phyloP scores from a whole-genome alignment of 768 basidiomycete species.

The Mycena galericulata region DNA sequence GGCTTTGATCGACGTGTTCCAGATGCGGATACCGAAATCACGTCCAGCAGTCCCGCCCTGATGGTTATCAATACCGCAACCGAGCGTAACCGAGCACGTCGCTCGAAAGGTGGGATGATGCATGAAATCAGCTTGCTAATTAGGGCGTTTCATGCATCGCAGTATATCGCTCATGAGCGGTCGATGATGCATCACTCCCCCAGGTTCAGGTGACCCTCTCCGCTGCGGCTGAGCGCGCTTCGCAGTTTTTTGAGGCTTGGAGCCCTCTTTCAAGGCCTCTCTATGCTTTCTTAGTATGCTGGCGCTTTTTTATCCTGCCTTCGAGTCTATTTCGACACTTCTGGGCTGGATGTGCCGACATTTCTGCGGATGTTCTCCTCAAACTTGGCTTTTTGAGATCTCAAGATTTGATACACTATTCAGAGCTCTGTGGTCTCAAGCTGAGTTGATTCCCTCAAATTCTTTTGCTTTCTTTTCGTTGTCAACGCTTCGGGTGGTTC shows the following conservation, averaged over 20 bases:
- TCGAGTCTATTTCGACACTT: background rate
- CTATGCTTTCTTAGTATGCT: background rate
- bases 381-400: background rate
- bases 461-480: background rate
- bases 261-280: background rate
- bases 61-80: too few species aligned
- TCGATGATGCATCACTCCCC: too few species aligned
- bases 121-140: too few species aligned
- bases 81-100: too few species aligned
- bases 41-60: too few species aligned
- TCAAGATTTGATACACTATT: background rate
- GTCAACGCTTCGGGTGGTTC: constrained; percentile 8
- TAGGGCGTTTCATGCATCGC: too few species aligned
- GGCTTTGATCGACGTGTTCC: too few species aligned
- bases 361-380: background rate
- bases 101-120: too few species aligned
- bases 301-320: background rate
- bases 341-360: background rate
- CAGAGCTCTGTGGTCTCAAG: background rate
- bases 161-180: too few species aligned
- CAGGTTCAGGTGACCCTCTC: too few species aligned
- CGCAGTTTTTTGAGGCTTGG: background rate
- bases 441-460: constrained; percentile 2
- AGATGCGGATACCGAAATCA: too few species aligned
- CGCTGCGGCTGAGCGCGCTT: background rate